Evolutionary conservation across 2,329 filamentous ascomycete genomes (phyloP), one percentile per base, ranked within the genome.

Genomic region (Calonectria fujianensis): DNA sequence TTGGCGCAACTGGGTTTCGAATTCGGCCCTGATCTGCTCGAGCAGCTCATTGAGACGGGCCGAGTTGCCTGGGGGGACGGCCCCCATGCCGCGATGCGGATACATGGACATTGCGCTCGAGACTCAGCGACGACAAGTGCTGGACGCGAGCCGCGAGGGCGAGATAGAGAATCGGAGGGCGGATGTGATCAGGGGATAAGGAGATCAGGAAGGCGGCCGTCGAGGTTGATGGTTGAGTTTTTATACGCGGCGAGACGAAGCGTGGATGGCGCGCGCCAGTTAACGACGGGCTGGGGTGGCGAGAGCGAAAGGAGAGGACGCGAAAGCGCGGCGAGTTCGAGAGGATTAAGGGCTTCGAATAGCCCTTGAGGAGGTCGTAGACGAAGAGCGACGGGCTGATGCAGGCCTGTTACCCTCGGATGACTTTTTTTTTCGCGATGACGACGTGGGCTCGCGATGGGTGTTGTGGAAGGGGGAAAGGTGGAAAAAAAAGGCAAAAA

Each of bases 11-110:
- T 97, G 94, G 75, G 90, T 93, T 79, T 98, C 96, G 80, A 98
- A 98, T 86, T 99, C 97, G 82, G 92, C 91, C 83, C 96, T 93
- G 81, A 99, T 92, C 84, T 96, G 94, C 72, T 98, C 96, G 83
- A 99, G 90, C 77, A 98, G 92, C 89, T 99, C 96, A 80, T 94
- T 95, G 81, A 98, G 90, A 80, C 97, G 95, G 80, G 88, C 90
- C 66, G 85, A 85, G 79, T 87, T 90, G 76, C 84, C 84, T 32
- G 87, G 87, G 87, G 94, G 93, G 79, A 92, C 93, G 78, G 89
- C 91, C 78, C 93, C 93, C 91, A 97, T 94, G 85, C 93, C 94
- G 84, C 95, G 95, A 89, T 97, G 96, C 82, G 94, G 94, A 86
- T 98, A 98, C 95, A 98, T 98, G 71, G 91, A 92, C 91, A 93